phyloP scores from a whole-genome alignment of 768 basidiomycete genomes.

The Suillus clintonianus region DNA sequence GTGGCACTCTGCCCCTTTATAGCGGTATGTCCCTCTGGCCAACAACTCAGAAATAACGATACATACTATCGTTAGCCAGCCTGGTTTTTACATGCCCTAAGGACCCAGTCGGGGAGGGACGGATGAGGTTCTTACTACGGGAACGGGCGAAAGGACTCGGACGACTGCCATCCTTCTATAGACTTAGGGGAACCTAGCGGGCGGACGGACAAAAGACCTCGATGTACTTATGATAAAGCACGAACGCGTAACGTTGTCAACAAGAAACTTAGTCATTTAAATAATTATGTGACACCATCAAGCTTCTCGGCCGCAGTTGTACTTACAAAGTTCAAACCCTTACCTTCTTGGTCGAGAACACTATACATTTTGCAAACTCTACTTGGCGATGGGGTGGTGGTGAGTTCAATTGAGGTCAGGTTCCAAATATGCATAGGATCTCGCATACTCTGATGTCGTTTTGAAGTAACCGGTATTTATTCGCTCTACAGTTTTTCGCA shows the following conservation, averaged over 20 bases:
- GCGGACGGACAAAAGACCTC: not conserved
- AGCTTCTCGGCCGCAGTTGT: too few species aligned
- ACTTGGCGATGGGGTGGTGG: conserved; percentile 31
- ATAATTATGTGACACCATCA: not conserved
- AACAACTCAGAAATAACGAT: not conserved
- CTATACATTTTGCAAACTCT: conserved; percentile 28
- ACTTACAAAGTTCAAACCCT: not conserved
- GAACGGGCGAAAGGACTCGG: not conserved
- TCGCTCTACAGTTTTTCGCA: conserved; percentile 17
- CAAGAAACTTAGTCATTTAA: too few species aligned
- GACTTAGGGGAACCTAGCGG: not conserved
- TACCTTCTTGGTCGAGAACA: conserved; percentile 20
- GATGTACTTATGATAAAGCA: not conserved
- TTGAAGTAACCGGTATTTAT: conserved; percentile 20
- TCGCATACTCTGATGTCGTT: not conserved
- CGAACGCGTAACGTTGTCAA: too few species aligned
- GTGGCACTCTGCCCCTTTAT: conserved; percentile 30
- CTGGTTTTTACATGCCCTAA: too few species aligned
- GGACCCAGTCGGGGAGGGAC: too few species aligned
- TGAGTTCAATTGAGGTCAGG: conserved; percentile 18
- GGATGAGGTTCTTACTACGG: not conserved
- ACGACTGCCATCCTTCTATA: not conserved
- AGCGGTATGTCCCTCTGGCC: conserved; percentile 6
- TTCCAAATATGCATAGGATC: not conserved
- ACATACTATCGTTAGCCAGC: not conserved